Evolutionary conservation across 495 filamentous ascomycete genomes (phyloP).

Genomic region (Bathelium albidoporum): DNA sequence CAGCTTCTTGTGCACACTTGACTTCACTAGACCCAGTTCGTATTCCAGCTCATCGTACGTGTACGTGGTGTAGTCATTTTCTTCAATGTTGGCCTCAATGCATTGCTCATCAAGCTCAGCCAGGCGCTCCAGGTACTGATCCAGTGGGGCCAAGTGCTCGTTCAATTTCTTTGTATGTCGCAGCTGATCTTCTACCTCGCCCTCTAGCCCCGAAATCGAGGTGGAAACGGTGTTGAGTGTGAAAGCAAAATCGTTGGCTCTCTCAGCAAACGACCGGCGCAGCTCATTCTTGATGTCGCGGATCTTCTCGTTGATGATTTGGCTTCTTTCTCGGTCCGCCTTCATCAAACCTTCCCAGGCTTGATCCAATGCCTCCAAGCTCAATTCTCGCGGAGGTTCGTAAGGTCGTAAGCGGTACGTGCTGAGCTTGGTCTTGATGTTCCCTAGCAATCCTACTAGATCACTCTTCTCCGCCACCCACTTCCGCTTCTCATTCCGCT

Average conservation of each 20-base stretch:
- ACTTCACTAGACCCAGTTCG: slow-evolving; percentile 81
- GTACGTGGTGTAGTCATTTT: slow-evolving; percentile 98
- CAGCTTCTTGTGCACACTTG: slow-evolving; percentile 87
- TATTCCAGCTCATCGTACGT: slow-evolving; percentile 93
- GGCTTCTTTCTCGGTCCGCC: slow-evolving; percentile 74
- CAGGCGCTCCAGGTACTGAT: slow-evolving; percentile 77
- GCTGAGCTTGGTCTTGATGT: slow-evolving; percentile 95
- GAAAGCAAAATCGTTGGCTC: slow-evolving; percentile 92
- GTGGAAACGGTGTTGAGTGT: slow-evolving; percentile 87
- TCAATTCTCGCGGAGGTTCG: slow-evolving; percentile 72
- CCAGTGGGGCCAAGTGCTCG: slow-evolving; percentile 72
- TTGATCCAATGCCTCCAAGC: slow-evolving; percentile 64
- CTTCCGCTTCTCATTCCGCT: slow-evolving; percentile 73
- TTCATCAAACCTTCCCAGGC: slow-evolving; percentile 72
- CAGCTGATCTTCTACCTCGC: slow-evolving; percentile 89
- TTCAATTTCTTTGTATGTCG: slow-evolving; percentile 71
- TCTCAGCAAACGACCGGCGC: slow-evolving; percentile 86
- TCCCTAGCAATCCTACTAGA: slow-evolving; percentile 83
- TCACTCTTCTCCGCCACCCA: slow-evolving; percentile 99
- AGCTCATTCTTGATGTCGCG: slow-evolving; percentile 94
- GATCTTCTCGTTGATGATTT: slow-evolving; percentile 95
- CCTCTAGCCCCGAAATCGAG: slow-evolving; percentile 87
- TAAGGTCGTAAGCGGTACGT: slow-evolving; percentile 89
- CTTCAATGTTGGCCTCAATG: slow-evolving; percentile 92
- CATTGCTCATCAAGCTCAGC: slow-evolving; percentile 76